A percentile compares a stretch with the other conserved stretches of the same genome.
These are phyloP conservation scores for Suillus ampliporus DNA, from an alignment of 768 basidiomycete genomes.

Conservation along the genomic window DNA sequence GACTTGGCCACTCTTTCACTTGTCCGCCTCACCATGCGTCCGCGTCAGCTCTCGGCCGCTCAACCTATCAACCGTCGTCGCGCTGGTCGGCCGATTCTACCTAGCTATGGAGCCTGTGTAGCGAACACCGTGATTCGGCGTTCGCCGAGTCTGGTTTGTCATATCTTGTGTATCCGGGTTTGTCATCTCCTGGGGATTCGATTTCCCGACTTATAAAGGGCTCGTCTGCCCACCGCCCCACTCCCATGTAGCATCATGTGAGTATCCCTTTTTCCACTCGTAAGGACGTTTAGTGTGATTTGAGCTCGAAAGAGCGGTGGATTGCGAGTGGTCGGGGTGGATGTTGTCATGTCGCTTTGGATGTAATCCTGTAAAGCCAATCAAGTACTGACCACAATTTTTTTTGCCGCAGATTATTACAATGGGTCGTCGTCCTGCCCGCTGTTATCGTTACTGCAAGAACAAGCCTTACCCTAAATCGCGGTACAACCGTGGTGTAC, in stretches of 20 bases:
- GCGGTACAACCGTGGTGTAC: conserved; percentile 98
- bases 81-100: too few species aligned
- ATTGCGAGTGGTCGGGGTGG: background rate
- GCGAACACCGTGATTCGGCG: background rate
- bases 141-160: background rate
- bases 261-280: background rate
- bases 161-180: background rate
- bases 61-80: too few species aligned
- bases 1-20: too few species aligned
- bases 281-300: background rate
- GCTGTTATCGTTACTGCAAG: conserved; percentile 99
- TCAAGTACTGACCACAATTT: background rate
- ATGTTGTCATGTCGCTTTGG: background rate
- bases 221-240: background rate
- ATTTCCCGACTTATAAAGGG: background rate
- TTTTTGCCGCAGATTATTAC: conserved; percentile 26
- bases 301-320: background rate
- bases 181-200: background rate
- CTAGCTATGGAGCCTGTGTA: too few species aligned
- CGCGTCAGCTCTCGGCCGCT: too few species aligned
- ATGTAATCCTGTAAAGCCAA: background rate
- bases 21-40: too few species aligned
- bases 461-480: conserved; percentile 99
- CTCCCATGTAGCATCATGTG: background rate
- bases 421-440: conserved; percentile 98